Base-by-base conservation (phyloP, 2,329 filamentous ascomycete species). In the Plectosphaerella plurivora region DNA sequence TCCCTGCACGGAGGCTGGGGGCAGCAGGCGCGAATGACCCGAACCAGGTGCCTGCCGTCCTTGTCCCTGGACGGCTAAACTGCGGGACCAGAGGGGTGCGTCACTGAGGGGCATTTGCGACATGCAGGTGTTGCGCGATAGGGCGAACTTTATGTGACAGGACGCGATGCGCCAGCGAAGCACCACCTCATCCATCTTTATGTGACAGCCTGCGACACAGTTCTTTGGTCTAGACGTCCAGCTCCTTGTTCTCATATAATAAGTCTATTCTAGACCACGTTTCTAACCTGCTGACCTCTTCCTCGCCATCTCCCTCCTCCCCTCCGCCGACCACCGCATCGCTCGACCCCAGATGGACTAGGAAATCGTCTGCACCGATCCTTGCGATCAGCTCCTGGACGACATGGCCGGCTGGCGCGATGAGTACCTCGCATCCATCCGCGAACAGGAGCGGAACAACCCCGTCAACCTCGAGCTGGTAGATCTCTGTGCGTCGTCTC, bases 391-490 rank as follows among this genome's bases (percentile, higher is more conserved):
- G 25, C 16, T 46, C 25, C n/a, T 46, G 14, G 14, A 42, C 24
- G 6, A 28, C 49, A 81, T 81, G 78, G 78, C 83, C 57, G 82
- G 81, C 74, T 95, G 92, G 89, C 82, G 86, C 63, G 84, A 89
- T 59, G 88, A 95, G 63, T 97, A 96, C 68, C 77, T 89, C 56
- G 76, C 82, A 56, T 87, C 87, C 58, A 77, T 97, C 59, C 80
- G 84, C 60, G 85, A 87, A 62, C 89, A 90, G 62, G 79, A 84
- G 63, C 79, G 83, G 57, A 87, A 91, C 53, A 78, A 73, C 59
- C 76, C 78, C 5, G 73, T 83, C 55, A 82, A 83, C 59, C 73
- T 75, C 62, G 79, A 84, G 50, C 80, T 95, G 55, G 88, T 96
- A 62, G 80, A 91, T 66, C 86, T 89, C 56, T 96, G 92, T 96